Conservation (phyloP, 768 basidiomycete genomes). For the Rhizopogon vulgaris region DNA sequence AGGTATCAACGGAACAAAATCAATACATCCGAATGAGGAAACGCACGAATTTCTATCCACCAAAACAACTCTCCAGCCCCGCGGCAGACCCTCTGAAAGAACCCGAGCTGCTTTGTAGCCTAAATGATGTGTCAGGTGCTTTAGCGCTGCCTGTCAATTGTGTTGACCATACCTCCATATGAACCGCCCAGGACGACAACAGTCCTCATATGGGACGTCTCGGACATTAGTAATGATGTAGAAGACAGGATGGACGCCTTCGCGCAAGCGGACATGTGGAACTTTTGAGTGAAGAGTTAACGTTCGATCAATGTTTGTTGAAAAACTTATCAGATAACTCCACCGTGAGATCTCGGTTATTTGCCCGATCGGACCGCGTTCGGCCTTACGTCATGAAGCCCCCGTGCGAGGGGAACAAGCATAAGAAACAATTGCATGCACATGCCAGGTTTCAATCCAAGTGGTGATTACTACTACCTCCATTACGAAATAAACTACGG, state of each 20-base stretch:
- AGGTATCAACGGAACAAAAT: background rate
- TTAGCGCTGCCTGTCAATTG: background rate
- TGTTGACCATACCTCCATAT: slow-evolving; percentile 40
- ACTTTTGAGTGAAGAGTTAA: too few relatives aligned
- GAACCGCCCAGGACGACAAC: slow-evolving; percentile 51
- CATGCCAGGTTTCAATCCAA: too few relatives aligned
- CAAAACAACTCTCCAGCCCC: slow-evolving; percentile 48
- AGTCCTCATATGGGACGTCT: slow-evolving; percentile 20
- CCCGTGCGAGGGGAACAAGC: too few relatives aligned
- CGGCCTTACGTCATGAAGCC: too few relatives aligned
- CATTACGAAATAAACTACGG: too few relatives aligned
- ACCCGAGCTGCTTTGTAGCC: slow-evolving; percentile 45
- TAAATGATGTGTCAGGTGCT: slow-evolving; percentile 13
- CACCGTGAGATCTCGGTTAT: too few relatives aligned
- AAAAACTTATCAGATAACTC: too few relatives aligned
- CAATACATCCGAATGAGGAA: background rate
- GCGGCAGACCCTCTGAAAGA: slow-evolving; percentile 42
- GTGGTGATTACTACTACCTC: too few relatives aligned
- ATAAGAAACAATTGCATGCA: too few relatives aligned
- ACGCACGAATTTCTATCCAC: slow-evolving; percentile 57
- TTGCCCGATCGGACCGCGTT: too few relatives aligned
- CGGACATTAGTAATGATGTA: background rate
- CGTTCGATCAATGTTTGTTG: too few relatives aligned
- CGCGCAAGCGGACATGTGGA: background rate
- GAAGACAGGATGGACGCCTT: background rate